Evolutionary conservation across 2,329 filamentous ascomycete species (phyloP).

Genomic region (Colletotrichum horii): DNA sequence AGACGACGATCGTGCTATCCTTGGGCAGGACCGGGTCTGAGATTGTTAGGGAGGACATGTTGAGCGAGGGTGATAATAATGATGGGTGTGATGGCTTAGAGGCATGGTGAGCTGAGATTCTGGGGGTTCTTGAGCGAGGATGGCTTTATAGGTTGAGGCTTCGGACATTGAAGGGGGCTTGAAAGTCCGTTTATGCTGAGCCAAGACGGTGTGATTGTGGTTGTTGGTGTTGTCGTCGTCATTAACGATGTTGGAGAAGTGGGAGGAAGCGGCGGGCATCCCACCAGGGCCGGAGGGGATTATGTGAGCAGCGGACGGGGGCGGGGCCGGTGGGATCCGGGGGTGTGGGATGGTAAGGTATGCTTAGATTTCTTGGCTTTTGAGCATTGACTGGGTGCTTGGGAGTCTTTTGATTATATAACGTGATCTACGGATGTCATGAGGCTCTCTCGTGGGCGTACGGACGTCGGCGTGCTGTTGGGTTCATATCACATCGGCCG

Average conservation of each 20-base stretch:
- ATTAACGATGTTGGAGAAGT: background rate
- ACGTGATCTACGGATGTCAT: background rate
- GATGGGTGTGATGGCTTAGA: background rate
- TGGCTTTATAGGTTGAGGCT: background rate
- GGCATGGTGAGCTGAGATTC: background rate
- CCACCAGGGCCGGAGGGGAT: background rate
- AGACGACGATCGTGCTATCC: conserved; percentile 35
- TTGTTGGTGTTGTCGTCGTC: background rate
- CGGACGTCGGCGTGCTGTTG: background rate
- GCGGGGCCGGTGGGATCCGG: background rate
- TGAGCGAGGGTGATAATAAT: background rate
- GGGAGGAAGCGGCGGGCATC: background rate
- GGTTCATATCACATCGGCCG: background rate
- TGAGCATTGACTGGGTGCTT: background rate
- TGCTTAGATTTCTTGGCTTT: background rate
- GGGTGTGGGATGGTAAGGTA: background rate
- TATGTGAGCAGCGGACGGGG: background rate
- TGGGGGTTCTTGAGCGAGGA: background rate
- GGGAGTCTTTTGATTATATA: background rate
- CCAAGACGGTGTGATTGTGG: background rate
- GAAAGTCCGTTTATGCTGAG: background rate
- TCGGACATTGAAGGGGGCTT: background rate
- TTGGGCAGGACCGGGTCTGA: background rate
- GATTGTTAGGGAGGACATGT: background rate
- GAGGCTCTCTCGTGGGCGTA: background rate